Percentiles rank a stretch among this genome's conserved stretches.
phyloP scores from a whole-genome alignment of 768 basidiomycete species.

The Hygrophoropsis aurantiaca region DNA sequence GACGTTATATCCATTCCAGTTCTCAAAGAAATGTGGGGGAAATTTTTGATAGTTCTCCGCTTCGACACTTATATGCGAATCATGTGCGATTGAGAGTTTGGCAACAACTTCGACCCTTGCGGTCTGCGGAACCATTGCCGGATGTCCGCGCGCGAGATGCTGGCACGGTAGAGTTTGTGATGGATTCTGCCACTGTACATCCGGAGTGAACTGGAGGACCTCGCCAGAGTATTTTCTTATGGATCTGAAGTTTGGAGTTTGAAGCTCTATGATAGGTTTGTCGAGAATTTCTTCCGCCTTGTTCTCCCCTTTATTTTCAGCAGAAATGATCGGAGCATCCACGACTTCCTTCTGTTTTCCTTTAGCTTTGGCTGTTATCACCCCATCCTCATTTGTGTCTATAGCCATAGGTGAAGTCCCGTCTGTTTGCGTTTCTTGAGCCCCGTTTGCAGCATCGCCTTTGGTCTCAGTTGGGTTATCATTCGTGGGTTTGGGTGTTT shows the following conservation, averaged over 20 bases:
- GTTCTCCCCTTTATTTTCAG: too few species aligned
- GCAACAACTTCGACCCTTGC: slow-evolving; percentile 42
- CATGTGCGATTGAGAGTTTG: slow-evolving; percentile 42
- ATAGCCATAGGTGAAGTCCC: too few species aligned
- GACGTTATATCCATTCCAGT: slow-evolving; percentile 25
- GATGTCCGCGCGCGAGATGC: slow-evolving; percentile 2
- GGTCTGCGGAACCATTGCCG: slow-evolving; percentile 20
- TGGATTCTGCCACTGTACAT: slow-evolving; percentile 11
- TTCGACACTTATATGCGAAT: slow-evolving; percentile 34
- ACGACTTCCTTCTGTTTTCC: too few species aligned
- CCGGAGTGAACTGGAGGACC: slow-evolving; percentile 14
- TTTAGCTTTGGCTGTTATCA: too few species aligned
- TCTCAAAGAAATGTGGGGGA: slow-evolving; percentile 25
- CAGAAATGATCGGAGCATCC: too few species aligned
- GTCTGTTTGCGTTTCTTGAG: not conserved
- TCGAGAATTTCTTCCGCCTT: too few species aligned
- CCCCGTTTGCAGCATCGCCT: not conserved
- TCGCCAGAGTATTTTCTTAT: not conserved
- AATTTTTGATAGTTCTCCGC: slow-evolving; percentile 26
- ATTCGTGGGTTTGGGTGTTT: too few species aligned
- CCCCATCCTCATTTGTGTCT: too few species aligned
- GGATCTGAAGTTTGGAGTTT: not conserved
- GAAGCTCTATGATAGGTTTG: not conserved
- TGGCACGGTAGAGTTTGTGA: slow-evolving; percentile 1
- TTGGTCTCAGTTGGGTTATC: too few species aligned